Evolutionary conservation across 83 land plant genomes (phyloP).

Genomic region (Isoetes engelmannii): DNA sequence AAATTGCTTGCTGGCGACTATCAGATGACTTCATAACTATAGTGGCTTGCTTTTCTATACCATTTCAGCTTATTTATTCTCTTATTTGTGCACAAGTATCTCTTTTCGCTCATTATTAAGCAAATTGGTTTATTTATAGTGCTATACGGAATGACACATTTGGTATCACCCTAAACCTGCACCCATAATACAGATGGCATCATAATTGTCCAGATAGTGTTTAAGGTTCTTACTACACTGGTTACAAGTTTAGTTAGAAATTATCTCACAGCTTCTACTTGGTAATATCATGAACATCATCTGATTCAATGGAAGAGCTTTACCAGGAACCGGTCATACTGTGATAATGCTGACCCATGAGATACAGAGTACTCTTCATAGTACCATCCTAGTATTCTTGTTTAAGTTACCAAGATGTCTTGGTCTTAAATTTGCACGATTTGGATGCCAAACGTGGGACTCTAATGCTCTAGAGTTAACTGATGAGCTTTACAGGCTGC

Average conservation of each 20-base stretch:
- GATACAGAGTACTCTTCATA: too few species aligned
- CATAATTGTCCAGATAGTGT: slow-evolving; percentile 52
- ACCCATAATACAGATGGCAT: slow-evolving; percentile 59
- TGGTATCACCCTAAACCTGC: slow-evolving; percentile 67
- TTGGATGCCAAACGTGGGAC: too few species aligned
- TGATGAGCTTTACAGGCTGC: too few species aligned
- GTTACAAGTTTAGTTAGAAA: slow-evolving; percentile 77
- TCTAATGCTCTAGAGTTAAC: not conserved
- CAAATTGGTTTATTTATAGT: slow-evolving; percentile 95
- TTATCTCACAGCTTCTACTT: slow-evolving; percentile 40
- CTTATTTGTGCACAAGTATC: slow-evolving; percentile 62
- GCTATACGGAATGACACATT: slow-evolving; percentile 84
- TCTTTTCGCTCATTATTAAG: slow-evolving; percentile 83
- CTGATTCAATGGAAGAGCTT: too few species aligned
- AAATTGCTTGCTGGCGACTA: slow-evolving; percentile 66
- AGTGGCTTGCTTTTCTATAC: slow-evolving; percentile 82
- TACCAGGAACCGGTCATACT: too few species aligned
- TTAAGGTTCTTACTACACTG: slow-evolving; percentile 72
- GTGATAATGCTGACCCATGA: too few species aligned
- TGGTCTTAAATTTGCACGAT: too few species aligned
- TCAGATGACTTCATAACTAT: slow-evolving; percentile 86
- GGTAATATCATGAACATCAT: too few species aligned
- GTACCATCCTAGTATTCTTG: too few species aligned
- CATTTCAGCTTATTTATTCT: slow-evolving; percentile 83
- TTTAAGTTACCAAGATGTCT: too few species aligned